These are phyloP conservation scores for Lagerstroemia speciosa DNA, from an alignment of 345 rosid species.

Conservation along the genomic window DNA sequence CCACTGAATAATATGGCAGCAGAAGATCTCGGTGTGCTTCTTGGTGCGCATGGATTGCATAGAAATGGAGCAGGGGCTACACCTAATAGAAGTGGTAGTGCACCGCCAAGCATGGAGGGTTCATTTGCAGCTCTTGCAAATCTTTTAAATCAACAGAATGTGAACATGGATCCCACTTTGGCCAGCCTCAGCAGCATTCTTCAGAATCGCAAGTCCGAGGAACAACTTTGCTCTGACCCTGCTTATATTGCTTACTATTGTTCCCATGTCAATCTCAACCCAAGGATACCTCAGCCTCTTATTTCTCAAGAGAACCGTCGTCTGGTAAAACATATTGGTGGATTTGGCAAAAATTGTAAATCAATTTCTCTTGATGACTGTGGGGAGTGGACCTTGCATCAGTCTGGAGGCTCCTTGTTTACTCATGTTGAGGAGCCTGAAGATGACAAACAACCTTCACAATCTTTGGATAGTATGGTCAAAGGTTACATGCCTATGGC, in stretches of 20 bases:
- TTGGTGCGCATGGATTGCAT: slow-evolving; percentile 50
- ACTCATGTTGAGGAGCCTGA: slow-evolving; percentile 81
- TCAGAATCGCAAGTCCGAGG: slow-evolving; percentile 57
- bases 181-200: slow-evolving; percentile 48
- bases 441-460: slow-evolving; percentile 51
- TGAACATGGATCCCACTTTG: slow-evolving; percentile 31
- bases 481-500: slow-evolving; percentile 17
- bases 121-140: slow-evolving; percentile 73
- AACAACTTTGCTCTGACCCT: slow-evolving; percentile 71
- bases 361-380: slow-evolving; percentile 43
- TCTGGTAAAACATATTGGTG: slow-evolving; percentile 61
- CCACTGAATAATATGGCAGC: slow-evolving; percentile 46
- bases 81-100: slow-evolving; percentile 91
- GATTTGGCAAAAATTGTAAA: slow-evolving; percentile 40
- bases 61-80: slow-evolving; percentile 30
- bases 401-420: slow-evolving; percentile 44
- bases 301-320: slow-evolving; percentile 66
- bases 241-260: slow-evolving; percentile 70
- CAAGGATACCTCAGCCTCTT: slow-evolving; percentile 89
- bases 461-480: slow-evolving; percentile 13
- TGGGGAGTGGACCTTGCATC: slow-evolving; percentile 32
- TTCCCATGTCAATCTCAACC: slow-evolving; percentile 79
- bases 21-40: slow-evolving; percentile 65
- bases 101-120: slow-evolving; percentile 97
- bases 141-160: slow-evolving; percentile 56